These are phyloP conservation scores for Ricinus communis DNA, from an alignment of 345 rosid species.

Conservation along the genomic window DNA sequence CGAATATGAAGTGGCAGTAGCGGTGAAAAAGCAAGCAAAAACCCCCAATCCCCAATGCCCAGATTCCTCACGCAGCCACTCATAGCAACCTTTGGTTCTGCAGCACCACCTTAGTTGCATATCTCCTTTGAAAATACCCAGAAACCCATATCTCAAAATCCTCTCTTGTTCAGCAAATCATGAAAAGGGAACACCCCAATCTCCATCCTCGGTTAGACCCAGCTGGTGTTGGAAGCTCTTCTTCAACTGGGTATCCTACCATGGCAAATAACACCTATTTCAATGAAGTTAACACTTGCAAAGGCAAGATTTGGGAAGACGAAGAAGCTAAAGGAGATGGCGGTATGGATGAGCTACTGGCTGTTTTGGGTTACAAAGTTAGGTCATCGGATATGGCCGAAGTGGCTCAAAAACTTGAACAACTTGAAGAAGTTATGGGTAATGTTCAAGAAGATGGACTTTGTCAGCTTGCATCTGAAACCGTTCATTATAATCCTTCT, in stretches of 20 bases:
- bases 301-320: conserved; percentile 52
- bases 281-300: neutral
- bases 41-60: conserved; percentile 38
- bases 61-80: conserved; percentile 35
- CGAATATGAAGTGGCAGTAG: conserved; percentile 35
- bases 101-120: too few relatives aligned
- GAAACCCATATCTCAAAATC: conserved; percentile 9
- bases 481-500: conserved; percentile 79
- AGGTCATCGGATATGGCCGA: conserved; percentile 79
- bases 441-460: conserved; percentile 58
- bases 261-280: neutral
- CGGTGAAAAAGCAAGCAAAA: conserved; percentile 43
- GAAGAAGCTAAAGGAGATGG: conserved; percentile 19
- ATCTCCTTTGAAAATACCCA: neutral
- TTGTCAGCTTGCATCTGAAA: conserved; percentile 50
- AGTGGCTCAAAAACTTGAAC: conserved; percentile 83
- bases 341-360: conserved; percentile 74
- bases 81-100: conserved; percentile 23
- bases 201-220: conserved; percentile 30
- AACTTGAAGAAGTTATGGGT: conserved; percentile 67
- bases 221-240: neutral
- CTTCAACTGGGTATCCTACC: conserved; percentile 2
- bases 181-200: conserved; percentile 57
- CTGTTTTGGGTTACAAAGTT: conserved; percentile 72
- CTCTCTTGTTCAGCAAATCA: too few relatives aligned